Conservation (phyloP, 2,329 filamentous ascomycete species). For the Botryotinia convoluta region DNA sequence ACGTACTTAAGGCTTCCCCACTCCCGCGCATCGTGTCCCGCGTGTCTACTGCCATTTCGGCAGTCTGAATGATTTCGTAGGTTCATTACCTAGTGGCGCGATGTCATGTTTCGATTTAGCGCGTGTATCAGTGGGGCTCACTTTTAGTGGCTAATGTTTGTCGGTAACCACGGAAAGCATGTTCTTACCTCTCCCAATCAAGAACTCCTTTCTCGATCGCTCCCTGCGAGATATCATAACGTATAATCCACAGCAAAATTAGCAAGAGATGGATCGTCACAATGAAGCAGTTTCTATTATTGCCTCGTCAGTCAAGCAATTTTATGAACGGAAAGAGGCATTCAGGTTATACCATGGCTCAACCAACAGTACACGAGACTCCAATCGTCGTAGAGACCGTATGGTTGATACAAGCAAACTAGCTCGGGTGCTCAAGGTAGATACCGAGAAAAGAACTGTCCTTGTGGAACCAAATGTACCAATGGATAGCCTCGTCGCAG, state of each 20-base stretch:
- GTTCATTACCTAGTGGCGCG: neutral
- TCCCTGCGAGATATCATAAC: neutral
- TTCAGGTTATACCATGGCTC: slow-evolving; percentile 56
- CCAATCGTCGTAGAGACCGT: slow-evolving; percentile 30
- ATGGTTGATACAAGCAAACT: slow-evolving; percentile 48
- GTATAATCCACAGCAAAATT: too few relatives aligned
- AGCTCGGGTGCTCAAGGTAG: slow-evolving; percentile 46
- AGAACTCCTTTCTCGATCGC: neutral
- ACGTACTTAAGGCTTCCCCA: neutral
- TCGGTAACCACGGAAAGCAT: neutral
- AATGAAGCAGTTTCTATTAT: slow-evolving; percentile 27
- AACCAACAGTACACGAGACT: slow-evolving; percentile 50
- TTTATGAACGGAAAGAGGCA: slow-evolving; percentile 28
- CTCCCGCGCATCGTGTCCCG: neutral
- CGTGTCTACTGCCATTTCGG: neutral
- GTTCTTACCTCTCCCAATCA: neutral
- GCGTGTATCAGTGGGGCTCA: neutral
- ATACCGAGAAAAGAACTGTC: slow-evolving; percentile 43
- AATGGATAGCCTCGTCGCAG: slow-evolving; percentile 61
- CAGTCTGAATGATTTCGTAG: neutral
- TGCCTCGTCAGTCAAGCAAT: slow-evolving; percentile 23
- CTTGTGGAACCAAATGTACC: slow-evolving; percentile 66
- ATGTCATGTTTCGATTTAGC: neutral
- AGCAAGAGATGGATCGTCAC: slow-evolving; percentile 28
- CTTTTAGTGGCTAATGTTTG: neutral